Conservation (phyloP, 1,284 basidiomycete species). For the Ustilago crameri region DNA sequence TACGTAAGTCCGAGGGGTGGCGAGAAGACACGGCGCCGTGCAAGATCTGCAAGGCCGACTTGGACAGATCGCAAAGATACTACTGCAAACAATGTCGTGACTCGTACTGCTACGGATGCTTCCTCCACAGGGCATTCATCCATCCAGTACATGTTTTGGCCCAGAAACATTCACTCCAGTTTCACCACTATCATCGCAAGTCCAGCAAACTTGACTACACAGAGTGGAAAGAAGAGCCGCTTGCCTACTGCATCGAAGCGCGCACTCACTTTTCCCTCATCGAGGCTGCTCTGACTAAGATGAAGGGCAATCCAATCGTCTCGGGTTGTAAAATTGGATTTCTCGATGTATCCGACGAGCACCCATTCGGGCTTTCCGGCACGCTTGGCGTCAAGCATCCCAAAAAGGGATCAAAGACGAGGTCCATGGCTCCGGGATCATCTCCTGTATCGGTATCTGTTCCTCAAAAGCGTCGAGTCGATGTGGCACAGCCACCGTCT, state of each 20-base stretch:
- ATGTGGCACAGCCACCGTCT: constrained; percentile 12
- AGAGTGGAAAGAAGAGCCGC: constrained; percentile 42
- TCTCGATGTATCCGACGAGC: constrained; percentile 25
- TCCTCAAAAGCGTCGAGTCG: constrained; percentile 22
- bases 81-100: constrained; percentile 38
- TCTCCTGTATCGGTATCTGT: constrained; percentile 9
- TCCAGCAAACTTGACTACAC: constrained; percentile 39
- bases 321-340: constrained; percentile 35
- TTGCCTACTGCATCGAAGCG: constrained; percentile 23
- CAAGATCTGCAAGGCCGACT: constrained; percentile 33
- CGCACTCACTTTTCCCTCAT: constrained; percentile 42
- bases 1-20: constrained; percentile 14
- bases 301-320: constrained; percentile 23
- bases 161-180: constrained; percentile 18
- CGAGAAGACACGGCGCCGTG: constrained; percentile 21
- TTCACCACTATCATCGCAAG: constrained; percentile 36
- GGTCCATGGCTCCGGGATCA: constrained; percentile 1
- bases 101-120: constrained; percentile 45
- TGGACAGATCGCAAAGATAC: constrained; percentile 32
- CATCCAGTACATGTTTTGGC: constrained; percentile 46
- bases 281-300: constrained; percentile 37
- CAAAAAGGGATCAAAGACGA: constrained; percentile 8
- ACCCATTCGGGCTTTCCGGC: constrained; percentile 31
- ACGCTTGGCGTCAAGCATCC: constrained; percentile 17
- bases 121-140: constrained; percentile 37